phyloP scores from a whole-genome alignment of 306 rosid species.

The Lathyrus aphaca region DNA sequence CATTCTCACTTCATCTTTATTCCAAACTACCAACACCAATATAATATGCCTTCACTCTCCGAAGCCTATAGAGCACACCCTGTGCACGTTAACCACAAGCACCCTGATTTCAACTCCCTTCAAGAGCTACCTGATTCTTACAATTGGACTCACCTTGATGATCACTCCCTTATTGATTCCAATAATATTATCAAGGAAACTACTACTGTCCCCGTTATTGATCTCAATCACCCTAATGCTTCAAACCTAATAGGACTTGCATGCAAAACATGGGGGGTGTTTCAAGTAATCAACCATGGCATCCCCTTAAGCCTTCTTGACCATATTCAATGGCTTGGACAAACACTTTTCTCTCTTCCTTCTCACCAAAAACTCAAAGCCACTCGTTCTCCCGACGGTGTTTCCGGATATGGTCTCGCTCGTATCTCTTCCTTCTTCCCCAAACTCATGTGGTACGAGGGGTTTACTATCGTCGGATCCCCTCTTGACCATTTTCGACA shows the following conservation, averaged over 20 bases:
- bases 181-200: neutral
- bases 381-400: conserved; percentile 68
- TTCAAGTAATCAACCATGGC: conserved; percentile 75
- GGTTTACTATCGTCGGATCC: conserved; percentile 81
- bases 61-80: conserved; percentile 73
- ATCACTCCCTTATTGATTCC: conserved; percentile 11
- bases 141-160: conserved; percentile 56
- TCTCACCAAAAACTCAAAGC: conserved; percentile 66
- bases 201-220: conserved; percentile 56
- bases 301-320: conserved; percentile 51
- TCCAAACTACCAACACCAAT: too few relatives aligned
- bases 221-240: conserved; percentile 70
- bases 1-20: conserved; percentile 45
- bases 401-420: conserved; percentile 79
- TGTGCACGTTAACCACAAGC: conserved; percentile 53
- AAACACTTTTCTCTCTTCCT: conserved; percentile 68
- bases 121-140: conserved; percentile 79
- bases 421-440: conserved; percentile 90
- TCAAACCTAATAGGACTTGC: conserved; percentile 60
- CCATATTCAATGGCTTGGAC: conserved; percentile 49
- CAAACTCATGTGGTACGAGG: conserved; percentile 97
- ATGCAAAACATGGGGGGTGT: conserved; percentile 87
- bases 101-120: conserved; percentile 66
- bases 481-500: conserved; percentile 72
- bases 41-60: conserved; percentile 79